Evolutionary conservation across 169 alveolate genomes (phyloP).

Genomic region (Eimeria maxima): DNA sequence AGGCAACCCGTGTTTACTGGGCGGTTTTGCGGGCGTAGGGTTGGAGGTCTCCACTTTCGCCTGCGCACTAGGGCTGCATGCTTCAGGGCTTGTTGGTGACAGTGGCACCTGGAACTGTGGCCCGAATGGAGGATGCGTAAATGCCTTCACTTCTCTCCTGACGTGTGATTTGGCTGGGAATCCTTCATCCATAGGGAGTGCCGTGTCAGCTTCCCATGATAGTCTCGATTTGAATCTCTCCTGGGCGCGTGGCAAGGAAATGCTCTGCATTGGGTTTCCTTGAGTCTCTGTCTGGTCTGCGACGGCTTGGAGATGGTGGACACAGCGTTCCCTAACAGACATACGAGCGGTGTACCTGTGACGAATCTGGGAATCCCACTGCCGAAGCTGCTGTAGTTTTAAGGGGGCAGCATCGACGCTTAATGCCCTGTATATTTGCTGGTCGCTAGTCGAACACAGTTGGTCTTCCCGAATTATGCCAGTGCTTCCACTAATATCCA

Average conservation of each 20-base stretch:
- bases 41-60: not conserved
- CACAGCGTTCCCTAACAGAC: slow-evolving; percentile 16
- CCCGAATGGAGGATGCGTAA: not conserved
- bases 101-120: slow-evolving; percentile 25
- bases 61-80: not conserved
- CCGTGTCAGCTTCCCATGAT: slow-evolving; percentile 78
- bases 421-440: slow-evolving; percentile 15
- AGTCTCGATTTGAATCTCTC: slow-evolving; percentile 62
- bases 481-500: not conserved
- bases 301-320: slow-evolving; percentile 14
- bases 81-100: not conserved
- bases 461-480: not conserved
- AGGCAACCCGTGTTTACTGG: slow-evolving; percentile 48
- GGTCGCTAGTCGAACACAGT: not conserved
- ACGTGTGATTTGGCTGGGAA: slow-evolving; percentile 27
- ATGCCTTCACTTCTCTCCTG: not conserved
- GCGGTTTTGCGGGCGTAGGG: slow-evolving; percentile 57
- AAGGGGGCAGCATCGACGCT: slow-evolving; percentile 72
- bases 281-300: slow-evolving; percentile 14
- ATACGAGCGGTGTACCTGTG: not conserved
- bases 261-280: not conserved
- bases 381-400: slow-evolving; percentile 45
- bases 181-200: slow-evolving; percentile 64
- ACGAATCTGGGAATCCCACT: slow-evolving; percentile 50
- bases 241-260: slow-evolving; percentile 22